Conservation (phyloP, 805 yeast genomes). For the Wickerhamomyces ciferrii region DNA sequence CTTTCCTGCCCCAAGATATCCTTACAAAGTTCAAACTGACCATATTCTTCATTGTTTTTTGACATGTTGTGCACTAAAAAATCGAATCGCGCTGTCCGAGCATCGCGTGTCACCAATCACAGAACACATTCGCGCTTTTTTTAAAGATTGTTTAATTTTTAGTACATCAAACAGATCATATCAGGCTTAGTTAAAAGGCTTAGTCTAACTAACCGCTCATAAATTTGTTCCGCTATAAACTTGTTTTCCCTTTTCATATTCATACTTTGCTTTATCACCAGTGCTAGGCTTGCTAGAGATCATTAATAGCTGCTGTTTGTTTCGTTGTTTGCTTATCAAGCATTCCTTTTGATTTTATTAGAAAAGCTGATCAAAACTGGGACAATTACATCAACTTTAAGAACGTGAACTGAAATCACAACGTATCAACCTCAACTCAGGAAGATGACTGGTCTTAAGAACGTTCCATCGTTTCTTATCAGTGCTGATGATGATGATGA, state of each 20-base stretch:
- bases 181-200: background rate
- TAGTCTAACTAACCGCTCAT: no score
- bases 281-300: no score
- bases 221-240: no score
- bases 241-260: no score
- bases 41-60: no score
- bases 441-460: background rate
- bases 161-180: background rate
- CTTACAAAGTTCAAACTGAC: no score
- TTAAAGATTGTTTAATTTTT: background rate
- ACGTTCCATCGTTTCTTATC: background rate
- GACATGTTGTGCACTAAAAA: background rate
- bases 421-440: background rate
- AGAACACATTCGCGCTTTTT: background rate
- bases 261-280: no score
- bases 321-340: background rate
- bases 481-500: background rate
- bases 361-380: background rate
- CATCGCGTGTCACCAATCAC: background rate
- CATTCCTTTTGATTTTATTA: background rate
- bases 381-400: background rate
- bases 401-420: background rate
- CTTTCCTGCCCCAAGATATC: no score
- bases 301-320: no score
- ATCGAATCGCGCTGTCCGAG: background rate